Conservation (phyloP, 768 basidiomycete genomes). For the Agaricus sinodeliciosus region DNA sequence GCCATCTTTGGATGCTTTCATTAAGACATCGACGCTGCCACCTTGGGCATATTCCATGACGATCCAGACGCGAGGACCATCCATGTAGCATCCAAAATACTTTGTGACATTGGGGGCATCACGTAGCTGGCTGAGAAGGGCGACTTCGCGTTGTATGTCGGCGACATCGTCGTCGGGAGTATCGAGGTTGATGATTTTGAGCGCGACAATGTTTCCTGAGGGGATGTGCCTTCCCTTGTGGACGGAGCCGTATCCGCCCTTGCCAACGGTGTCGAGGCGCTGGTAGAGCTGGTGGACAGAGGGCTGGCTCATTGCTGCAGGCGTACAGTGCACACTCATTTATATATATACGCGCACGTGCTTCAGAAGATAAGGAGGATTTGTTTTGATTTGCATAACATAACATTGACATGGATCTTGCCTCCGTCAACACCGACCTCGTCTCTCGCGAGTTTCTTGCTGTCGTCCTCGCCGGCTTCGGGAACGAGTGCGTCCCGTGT, state of each 20-base stretch:
- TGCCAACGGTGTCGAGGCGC: conserved; percentile 89
- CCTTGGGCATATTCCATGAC: conserved; percentile 98
- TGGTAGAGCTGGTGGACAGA: conserved; percentile 77
- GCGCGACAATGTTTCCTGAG: conserved; percentile 84
- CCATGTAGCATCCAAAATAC: conserved; percentile 95
- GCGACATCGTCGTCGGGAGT: conserved; percentile 93
- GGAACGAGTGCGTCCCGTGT: conserved; percentile 62
- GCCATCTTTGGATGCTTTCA: conserved; percentile 76
- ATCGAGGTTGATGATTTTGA: conserved; percentile 99
- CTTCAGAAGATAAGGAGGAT: background rate
- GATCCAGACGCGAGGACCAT: conserved; percentile 97
- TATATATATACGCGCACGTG: background rate
- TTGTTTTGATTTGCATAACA: conserved; percentile 4
- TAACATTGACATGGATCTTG: conserved; percentile 76
- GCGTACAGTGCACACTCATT: background rate
- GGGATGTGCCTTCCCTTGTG: conserved; percentile 84
- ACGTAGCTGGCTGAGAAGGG: conserved; percentile 82
- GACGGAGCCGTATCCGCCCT: conserved; percentile 94
- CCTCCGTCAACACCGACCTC: conserved; percentile 43
- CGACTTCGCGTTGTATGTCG: conserved; percentile 95
- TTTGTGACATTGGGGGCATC: conserved; percentile 89
- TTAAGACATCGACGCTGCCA: conserved; percentile 87
- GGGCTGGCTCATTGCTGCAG: conserved; percentile 32
- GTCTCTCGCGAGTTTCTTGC: conserved; percentile 78
- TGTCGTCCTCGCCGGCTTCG: conserved; percentile 85